Evolutionary conservation across 2,329 filamentous ascomycete genomes (phyloP).

Genomic region (Ophiognomonia clavigignenti-juglandacearum): DNA sequence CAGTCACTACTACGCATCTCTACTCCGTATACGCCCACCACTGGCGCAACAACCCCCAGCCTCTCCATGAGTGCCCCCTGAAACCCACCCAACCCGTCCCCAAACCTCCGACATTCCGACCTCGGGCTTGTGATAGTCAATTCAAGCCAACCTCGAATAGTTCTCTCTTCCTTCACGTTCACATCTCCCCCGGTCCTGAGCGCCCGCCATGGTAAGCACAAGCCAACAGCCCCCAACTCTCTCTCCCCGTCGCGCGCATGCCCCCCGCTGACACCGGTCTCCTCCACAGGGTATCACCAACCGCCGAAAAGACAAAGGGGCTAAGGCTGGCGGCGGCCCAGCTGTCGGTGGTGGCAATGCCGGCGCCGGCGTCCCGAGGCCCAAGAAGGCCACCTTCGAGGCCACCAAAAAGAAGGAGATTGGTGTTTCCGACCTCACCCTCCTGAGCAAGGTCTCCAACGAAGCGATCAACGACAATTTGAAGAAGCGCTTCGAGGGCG

Average conservation of each 20-base stretch:
- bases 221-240: not conserved
- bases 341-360: constrained; percentile 35
- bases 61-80: too few relatives aligned
- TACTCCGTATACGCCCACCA: not conserved
- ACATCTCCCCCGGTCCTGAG: constrained; percentile 4
- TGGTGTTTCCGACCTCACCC: constrained; percentile 92
- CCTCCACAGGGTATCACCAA: constrained; percentile 41
- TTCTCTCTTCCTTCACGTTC: too few relatives aligned
- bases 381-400: constrained; percentile 95
- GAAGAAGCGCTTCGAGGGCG: constrained; percentile 96
- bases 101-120: not conserved
- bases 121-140: too few relatives aligned
- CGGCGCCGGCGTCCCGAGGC: constrained; percentile 51
- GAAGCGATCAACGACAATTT: constrained; percentile 99
- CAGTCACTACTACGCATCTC: constrained; percentile 4
- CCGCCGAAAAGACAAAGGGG: constrained; percentile 43
- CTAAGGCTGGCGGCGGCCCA: constrained; percentile 36
- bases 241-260: not conserved
- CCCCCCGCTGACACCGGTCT: constrained; percentile 4
- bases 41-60: not conserved
- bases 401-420: constrained; percentile 99
- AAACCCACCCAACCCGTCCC: too few relatives aligned
- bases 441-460: constrained; percentile 98
- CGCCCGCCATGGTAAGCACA: constrained; percentile 14
- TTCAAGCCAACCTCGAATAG: too few relatives aligned